A percentile compares a stretch with the other conserved stretches of the same genome.
Conservation (phyloP, 306 rosid species). For the Malus sieversii region DNA sequence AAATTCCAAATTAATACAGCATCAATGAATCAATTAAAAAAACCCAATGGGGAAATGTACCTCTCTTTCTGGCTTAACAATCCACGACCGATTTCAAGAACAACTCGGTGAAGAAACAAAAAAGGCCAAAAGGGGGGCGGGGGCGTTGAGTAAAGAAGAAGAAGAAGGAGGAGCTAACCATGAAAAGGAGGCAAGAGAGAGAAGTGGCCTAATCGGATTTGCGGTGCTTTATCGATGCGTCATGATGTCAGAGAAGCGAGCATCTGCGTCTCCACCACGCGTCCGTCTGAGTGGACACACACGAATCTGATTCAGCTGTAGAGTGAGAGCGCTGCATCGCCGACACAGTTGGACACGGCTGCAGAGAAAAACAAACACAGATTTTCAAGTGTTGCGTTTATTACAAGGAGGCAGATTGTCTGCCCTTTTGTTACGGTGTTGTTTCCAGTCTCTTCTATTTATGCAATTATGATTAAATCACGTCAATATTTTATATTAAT, state of each 20-base stretch:
- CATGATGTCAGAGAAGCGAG: background rate
- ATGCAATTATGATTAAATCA: rapidly evolving
- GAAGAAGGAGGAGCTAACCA: constrained; percentile 3
- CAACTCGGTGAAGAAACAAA: background rate
- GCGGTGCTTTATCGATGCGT: background rate
- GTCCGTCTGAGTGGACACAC: background rate
- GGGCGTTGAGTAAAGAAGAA: background rate
- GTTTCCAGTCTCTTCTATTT: too few species aligned
- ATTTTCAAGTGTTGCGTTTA: background rate
- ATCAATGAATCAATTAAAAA: background rate
- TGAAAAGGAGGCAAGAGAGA: background rate
- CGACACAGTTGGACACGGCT: background rate
- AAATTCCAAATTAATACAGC: background rate
- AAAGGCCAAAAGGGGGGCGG: background rate
- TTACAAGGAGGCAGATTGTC: too few species aligned
- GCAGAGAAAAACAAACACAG: background rate
- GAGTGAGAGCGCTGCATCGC: background rate
- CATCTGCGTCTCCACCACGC: background rate
- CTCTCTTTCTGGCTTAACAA: background rate
- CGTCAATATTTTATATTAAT: too few species aligned
- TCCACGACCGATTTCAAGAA: background rate
- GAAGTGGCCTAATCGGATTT: background rate
- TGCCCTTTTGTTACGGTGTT: too few species aligned
- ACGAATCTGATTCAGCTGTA: background rate
- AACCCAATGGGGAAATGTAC: background rate